phyloP scores from a whole-genome alignment of 2,329 filamentous ascomycete genomes.

The Corinectria fuckeliana region DNA sequence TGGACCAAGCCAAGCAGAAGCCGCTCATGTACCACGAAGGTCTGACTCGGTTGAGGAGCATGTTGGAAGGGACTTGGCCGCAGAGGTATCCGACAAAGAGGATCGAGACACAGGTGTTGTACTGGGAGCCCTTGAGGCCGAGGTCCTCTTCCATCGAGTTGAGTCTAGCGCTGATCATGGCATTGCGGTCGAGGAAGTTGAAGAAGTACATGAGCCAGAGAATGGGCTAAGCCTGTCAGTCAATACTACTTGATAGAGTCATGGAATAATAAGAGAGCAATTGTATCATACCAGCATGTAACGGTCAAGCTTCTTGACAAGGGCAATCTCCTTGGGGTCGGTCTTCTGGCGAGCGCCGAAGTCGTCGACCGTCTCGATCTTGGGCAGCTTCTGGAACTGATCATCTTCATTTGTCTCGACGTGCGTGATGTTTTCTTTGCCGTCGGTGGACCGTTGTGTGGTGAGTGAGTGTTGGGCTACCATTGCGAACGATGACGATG shows the following conservation, averaged over 20 bases:
- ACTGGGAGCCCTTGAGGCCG: slow-evolving; percentile 48
- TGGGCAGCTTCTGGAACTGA: slow-evolving; percentile 9
- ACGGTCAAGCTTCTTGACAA: slow-evolving; percentile 17
- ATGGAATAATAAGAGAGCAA: too few relatives aligned
- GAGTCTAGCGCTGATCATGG: slow-evolving; percentile 63
- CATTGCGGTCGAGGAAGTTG: slow-evolving; percentile 56
- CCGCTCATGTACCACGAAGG: slow-evolving; percentile 53
- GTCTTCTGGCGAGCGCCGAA: slow-evolving; percentile 31
- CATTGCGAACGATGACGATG: slow-evolving; percentile 14
- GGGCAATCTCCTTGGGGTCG: slow-evolving; percentile 24
- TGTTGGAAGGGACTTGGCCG: slow-evolving; percentile 48
- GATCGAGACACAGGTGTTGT: slow-evolving; percentile 45
- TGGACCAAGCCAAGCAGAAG: slow-evolving; percentile 47
- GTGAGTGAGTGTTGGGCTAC: slow-evolving; percentile 14
- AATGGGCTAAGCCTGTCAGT: slow-evolving; percentile 35
- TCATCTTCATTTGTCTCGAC: slow-evolving; percentile 28
- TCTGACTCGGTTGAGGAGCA: slow-evolving; percentile 49
- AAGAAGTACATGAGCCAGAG: slow-evolving; percentile 50
- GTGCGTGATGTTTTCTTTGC: slow-evolving; percentile 9
- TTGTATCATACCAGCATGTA: slow-evolving; percentile 7
- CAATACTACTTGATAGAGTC: neutral
- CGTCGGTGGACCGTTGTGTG: neutral
- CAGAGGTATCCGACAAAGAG: slow-evolving; percentile 47
- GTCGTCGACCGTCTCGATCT: slow-evolving; percentile 25
- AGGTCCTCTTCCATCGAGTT: slow-evolving; percentile 62